Base-by-base conservation (phyloP, 2,329 filamentous ascomycete species). In the Diaporthe citriasiana region DNA sequence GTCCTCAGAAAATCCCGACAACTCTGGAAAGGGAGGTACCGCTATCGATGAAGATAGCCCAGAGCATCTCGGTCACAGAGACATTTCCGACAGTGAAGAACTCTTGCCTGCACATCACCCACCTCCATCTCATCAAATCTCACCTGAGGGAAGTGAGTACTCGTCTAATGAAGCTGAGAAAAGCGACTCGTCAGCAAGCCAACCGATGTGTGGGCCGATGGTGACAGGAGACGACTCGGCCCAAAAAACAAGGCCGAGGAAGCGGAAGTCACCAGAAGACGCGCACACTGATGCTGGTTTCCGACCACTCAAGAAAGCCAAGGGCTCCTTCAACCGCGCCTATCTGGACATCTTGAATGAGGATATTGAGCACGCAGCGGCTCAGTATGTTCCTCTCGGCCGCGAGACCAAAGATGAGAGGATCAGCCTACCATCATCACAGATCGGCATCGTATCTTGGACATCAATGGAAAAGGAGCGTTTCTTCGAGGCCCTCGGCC, bases 401-500 rank as follows among this genome's bases (percentile, higher is more conserved):
- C 45, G 59, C 30, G 66, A 68, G n/a, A 51, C 50, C 17, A 27
- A 40, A 8, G 70, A 38, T 74, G 82, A 70, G 78, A 79, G 57
- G 19, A 78, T 79, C 3, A 74, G 82, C 22, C 79, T 87, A 73
- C 74, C 81, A 63, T 68, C 84, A 47, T 87, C 88, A 2, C 93
- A 95, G 78, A 84, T 95, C 68, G 95, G 95, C 30, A 86, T 90
- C 35, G 91, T 92, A 0, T 77, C 83, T 15, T 98, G 96, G 96
- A 91, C 89, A 0, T 75, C 88, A 0, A 78, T 84, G 1, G 95
- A 98, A 79, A 97, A 97, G 80, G 84, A 88, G 1, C 77, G 85
- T 0, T 89, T 98, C 73, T 97, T 94, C 80, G 85, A 89, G 19
- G 88, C 90, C 0, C 81, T 97, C 4, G 85, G 88, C 1, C 89